Evolutionary conservation across 768 basidiomycete species (phyloP).

Genomic region (Collybiopsis confluens): DNA sequence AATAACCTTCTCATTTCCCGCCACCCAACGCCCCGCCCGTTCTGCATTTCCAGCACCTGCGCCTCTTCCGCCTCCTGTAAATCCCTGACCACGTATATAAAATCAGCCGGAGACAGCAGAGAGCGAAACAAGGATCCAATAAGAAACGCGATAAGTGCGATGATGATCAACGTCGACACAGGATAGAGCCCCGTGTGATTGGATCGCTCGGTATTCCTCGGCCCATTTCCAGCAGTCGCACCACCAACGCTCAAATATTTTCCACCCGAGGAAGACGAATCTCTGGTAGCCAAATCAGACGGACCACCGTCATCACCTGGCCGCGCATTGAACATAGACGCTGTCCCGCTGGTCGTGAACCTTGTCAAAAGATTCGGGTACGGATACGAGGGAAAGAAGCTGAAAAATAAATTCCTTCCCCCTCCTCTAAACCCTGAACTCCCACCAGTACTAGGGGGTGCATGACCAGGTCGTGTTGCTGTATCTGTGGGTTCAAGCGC

Average conservation of each 20-base stretch:
- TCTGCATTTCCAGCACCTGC: conserved; percentile 18
- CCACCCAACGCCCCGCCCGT: conserved; percentile 49
- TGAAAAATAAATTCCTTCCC: conserved; percentile 34
- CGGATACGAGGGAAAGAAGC: conserved; percentile 57
- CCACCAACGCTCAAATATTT: background rate
- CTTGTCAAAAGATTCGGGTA: conserved; percentile 57
- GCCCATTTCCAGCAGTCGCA: background rate
- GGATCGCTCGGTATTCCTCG: conserved; percentile 7
- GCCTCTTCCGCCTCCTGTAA: conserved; percentile 47
- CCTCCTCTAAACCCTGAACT: background rate
- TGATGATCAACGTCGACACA: conserved; percentile 61
- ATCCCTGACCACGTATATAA: conserved; percentile 73
- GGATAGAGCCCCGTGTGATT: conserved; percentile 28
- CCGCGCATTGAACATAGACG: background rate
- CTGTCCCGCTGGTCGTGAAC: conserved; percentile 29
- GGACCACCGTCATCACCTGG: background rate
- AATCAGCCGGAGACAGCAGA: conserved; percentile 86
- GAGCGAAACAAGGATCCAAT: conserved; percentile 89
- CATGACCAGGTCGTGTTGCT: conserved; percentile 11
- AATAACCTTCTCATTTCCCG: conserved; percentile 79
- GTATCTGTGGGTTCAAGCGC: conserved; percentile 1
- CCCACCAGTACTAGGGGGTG: conserved; percentile 16
- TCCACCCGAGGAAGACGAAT: background rate
- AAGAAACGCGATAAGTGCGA: conserved; percentile 84
- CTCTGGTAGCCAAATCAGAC: too few relatives aligned